These are phyloP conservation scores for Hypoxylon sp. DNA, from an alignment of 2,329 filamentous ascomycete genomes.

Conservation along the genomic window DNA sequence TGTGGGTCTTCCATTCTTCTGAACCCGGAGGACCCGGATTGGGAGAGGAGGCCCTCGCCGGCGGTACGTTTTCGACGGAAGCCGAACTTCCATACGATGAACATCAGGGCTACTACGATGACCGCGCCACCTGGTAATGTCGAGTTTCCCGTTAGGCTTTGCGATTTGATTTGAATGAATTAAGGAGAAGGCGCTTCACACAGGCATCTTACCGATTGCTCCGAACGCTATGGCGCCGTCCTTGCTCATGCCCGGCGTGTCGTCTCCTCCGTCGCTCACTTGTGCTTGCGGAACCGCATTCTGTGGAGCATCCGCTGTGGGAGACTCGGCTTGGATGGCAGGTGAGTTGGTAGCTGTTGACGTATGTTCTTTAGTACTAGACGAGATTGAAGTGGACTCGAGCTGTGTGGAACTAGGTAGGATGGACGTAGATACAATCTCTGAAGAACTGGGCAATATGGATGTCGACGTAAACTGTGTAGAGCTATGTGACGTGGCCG, in stretches of 20 bases:
- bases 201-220: conserved; percentile 32
- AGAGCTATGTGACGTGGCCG: conserved; percentile 5
- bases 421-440: not conserved
- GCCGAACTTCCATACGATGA: conserved; percentile 35
- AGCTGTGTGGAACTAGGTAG: conserved; percentile 1
- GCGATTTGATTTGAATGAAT: not conserved
- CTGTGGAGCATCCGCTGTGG: not conserved
- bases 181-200: not conserved
- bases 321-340: conserved; percentile 7
- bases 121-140: conserved; percentile 26
- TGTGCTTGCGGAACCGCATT: conserved; percentile 15
- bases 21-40: conserved; percentile 15
- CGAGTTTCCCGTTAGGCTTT: conserved; percentile 1
- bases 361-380: not conserved
- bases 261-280: conserved; percentile 8
- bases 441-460: not conserved
- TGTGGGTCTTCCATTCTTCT: conserved; percentile 17
- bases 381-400: not conserved
- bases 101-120: conserved; percentile 27
- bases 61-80: conserved; percentile 20
- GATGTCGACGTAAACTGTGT: conserved; percentile 1
- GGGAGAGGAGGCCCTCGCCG: not conserved
- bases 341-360: not conserved
- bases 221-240: conserved; percentile 34
- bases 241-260: conserved; percentile 12